A percentile compares a stretch with the other conserved stretches of the same genome.
These are phyloP conservation scores for Dactylellina haptotyla DNA, from an alignment of 2,329 filamentous ascomycete species.

Conservation along the genomic window DNA sequence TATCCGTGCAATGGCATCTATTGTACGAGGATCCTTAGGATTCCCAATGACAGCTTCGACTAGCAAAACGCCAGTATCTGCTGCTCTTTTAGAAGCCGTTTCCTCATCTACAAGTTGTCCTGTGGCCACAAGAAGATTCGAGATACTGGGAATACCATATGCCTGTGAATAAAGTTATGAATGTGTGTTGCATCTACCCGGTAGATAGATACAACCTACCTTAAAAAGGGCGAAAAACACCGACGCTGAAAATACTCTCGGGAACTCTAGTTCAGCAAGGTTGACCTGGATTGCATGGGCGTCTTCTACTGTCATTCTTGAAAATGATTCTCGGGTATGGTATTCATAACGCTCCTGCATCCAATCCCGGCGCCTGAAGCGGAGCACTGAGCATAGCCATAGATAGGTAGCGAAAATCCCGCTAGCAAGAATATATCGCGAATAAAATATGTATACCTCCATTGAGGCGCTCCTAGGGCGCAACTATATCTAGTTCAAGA, in stretches of 20 bases:
- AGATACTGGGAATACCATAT: conserved; percentile 69
- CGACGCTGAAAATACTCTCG: conserved; percentile 12
- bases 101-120: conserved; percentile 64
- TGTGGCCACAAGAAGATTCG: conserved; percentile 64
- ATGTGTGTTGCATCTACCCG: background rate
- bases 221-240: conserved; percentile 19
- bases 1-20: conserved; percentile 29
- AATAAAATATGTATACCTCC: background rate
- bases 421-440: conserved; percentile 5
- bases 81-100: conserved; percentile 66
- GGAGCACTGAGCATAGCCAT: conserved; percentile 5
- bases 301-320: conserved; percentile 15
- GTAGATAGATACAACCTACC: background rate
- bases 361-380: conserved; percentile 6
- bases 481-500: too few species aligned
- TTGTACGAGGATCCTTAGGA: conserved; percentile 60
- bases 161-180: conserved; percentile 60
- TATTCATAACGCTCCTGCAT: conserved; percentile 15
- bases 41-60: conserved; percentile 64
- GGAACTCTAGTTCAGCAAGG: conserved; percentile 16
- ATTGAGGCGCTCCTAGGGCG: background rate
- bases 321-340: conserved; percentile 20
- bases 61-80: conserved; percentile 66
- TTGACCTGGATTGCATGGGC: conserved; percentile 4
- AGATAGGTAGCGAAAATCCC: conserved; percentile 7